Evolutionary conservation across 2,329 filamentous ascomycete species (phyloP), one percentile per base, ranked within the genome.

Genomic region (Blastomyces silverae): DNA sequence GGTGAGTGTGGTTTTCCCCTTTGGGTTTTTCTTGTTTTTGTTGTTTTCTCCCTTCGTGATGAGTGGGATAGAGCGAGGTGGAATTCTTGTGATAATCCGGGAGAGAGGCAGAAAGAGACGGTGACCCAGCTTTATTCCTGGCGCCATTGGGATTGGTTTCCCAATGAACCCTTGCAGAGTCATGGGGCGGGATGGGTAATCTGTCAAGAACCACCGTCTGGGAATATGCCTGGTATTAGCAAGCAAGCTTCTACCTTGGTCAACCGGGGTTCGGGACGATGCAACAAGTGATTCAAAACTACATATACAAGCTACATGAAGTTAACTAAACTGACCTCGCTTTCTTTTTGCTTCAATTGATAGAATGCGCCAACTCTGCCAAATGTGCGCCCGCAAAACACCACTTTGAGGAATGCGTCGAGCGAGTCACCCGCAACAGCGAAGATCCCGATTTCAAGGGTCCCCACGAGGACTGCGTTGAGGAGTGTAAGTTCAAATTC

Each of bases 361-460:
- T 64, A 97, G 94, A 96, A 76, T 99, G 94, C 86, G 86, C 86
- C 80, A 87, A 93, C 79, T 92, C 92, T 70, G 85, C 89, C 79
- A 83, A 90, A 79, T 99, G 94, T 82, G 84, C 88, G 67, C 88
- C 89, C 66, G 85, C 86, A 76, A 99, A 97, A 87, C 93, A 97
- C 85, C 94, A 99, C 85, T 97, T 89, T 79, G 93, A 97, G 71
- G 91, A 97, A 82, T 99, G 94, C 79, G 92, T 93, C 73, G 92
- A 96, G 86, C 92, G 94, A 74, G 94, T 99, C 72, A 91, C 87
- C 67, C 80, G 70, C 73, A 79, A 84, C 76, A 77, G 83, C 72
- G 86, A 91, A 74, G 85, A 89, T 72, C 85, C 88, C 69, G 87
- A 89, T 72, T 83, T 84, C 79, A 87, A 88, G 80, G 88, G 83